phyloP scores from a whole-genome alignment of 352 stramenopile species.

The Phytophthora idaei region DNA sequence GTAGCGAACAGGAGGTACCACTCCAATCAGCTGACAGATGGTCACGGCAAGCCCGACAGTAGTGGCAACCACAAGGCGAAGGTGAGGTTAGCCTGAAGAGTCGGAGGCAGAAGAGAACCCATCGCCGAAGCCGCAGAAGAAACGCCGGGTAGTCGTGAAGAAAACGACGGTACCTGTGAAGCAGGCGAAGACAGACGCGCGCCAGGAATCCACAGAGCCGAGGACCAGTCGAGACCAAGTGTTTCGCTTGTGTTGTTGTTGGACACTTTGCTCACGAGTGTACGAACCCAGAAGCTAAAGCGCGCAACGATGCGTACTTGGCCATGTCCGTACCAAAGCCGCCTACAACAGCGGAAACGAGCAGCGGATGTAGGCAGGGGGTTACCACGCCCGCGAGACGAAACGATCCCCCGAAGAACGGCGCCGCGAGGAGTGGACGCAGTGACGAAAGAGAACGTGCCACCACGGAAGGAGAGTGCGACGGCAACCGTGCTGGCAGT shows the following conservation, averaged over 20 bases:
- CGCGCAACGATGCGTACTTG: not conserved
- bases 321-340: no score
- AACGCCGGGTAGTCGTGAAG: not conserved
- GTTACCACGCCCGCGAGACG: not conserved
- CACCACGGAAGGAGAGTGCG: no score
- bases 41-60: no score
- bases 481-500: no score
- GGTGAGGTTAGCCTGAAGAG: not conserved
- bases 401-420: not conserved
- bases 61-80: no score
- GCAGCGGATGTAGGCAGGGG: not conserved
- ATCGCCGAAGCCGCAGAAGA: not conserved
- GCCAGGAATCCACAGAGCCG: not conserved
- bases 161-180: not conserved
- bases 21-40: no score
- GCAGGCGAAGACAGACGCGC: no score
- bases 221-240: not conserved
- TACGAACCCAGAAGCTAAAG: not conserved
- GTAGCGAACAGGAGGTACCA: no score
- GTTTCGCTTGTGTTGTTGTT: not conserved
- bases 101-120: not conserved
- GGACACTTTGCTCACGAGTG: not conserved
- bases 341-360: not conserved
- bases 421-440: no score
- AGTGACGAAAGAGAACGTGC: no score